A percentile compares a stretch with the other conserved stretches of the same genome.
These are phyloP conservation scores for Russula foetens DNA, from an alignment of 768 basidiomycete genomes.

Conservation along the genomic window DNA sequence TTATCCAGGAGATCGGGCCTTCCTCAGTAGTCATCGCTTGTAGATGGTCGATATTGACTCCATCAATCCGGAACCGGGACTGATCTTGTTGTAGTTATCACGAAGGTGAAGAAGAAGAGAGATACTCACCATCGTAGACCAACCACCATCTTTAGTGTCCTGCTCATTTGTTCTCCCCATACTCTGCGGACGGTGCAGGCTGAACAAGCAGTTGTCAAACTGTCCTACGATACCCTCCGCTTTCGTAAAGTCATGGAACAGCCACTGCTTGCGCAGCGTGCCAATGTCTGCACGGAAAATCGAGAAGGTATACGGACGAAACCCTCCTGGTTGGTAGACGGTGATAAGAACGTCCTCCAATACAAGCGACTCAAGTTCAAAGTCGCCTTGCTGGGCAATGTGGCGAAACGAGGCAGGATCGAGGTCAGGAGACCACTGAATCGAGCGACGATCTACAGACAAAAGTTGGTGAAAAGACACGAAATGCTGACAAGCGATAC, in stretches of 20 bases:
- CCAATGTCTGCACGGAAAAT: conserved; percentile 90
- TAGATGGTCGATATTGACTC: conserved; percentile 92
- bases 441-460: conserved; percentile 69
- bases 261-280: conserved; percentile 82
- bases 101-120: neutral
- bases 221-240: conserved; percentile 97
- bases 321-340: conserved; percentile 87
- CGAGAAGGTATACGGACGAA: conserved; percentile 85
- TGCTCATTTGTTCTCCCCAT: conserved; percentile 85
- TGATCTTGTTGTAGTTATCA: conserved; percentile 25
- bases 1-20: conserved; percentile 96
- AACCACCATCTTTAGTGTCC: conserved; percentile 74
- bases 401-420: conserved; percentile 81
- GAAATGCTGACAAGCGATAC: conserved; percentile 18
- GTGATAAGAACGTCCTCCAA: conserved; percentile 92
- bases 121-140: conserved; percentile 30
- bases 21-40: conserved; percentile 74
- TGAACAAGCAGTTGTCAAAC: conserved; percentile 96
- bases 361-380: conserved; percentile 82
- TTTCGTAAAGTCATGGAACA: conserved; percentile 86
- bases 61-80: conserved; percentile 96
- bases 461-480: neutral
- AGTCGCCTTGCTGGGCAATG: conserved; percentile 67
- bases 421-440: conserved; percentile 76
- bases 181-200: conserved; percentile 92